phyloP scores from a whole-genome alignment of 176 grass and related monocot species.

The Carex scoparia region DNA sequence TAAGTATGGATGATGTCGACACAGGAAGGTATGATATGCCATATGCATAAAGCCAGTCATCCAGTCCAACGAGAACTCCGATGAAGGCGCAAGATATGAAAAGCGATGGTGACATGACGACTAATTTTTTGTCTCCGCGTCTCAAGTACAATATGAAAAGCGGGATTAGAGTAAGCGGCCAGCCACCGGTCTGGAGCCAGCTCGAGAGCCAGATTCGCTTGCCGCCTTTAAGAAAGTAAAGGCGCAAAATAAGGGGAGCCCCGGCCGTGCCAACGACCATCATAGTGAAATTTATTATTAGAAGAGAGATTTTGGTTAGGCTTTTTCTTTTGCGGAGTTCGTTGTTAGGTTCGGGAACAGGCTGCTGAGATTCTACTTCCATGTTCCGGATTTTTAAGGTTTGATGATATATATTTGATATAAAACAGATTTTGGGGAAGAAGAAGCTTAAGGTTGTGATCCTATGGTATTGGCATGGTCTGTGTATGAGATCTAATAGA shows the following conservation, averaged over 20 bases:
- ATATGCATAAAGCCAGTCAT: conserved; percentile 67
- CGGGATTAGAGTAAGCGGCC: conserved; percentile 51
- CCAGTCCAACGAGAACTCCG: conserved; percentile 55
- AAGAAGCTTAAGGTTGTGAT: not conserved
- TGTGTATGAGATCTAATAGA: not conserved
- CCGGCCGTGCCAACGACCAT: conserved; percentile 47
- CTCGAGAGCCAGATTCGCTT: conserved; percentile 59
- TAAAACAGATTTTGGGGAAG: not conserved
- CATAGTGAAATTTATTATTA: conserved; percentile 47
- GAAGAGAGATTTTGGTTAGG: conserved; percentile 21
- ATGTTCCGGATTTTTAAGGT: not conserved
- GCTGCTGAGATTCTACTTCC: conserved; percentile 45
- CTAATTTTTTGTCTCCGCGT: conserved; percentile 12
- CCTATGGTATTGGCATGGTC: not conserved
- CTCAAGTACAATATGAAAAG: conserved; percentile 41
- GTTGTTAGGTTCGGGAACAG: not conserved
- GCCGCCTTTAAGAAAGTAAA: conserved; percentile 72
- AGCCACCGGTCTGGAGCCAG: conserved; percentile 56
- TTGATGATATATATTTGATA: not conserved
- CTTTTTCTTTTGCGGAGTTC: not conserved
- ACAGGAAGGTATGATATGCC: conserved; percentile 63
- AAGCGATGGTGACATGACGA: conserved; percentile 47
- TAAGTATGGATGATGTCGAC: conserved; percentile 67
- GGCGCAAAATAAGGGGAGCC: conserved; percentile 54
- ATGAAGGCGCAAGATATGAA: conserved; percentile 33